A percentile compares a stretch with the other conserved stretches of the same genome.
phyloP scores from a whole-genome alignment of 2,329 filamentous ascomycete species.

The Claviceps paspali region DNA sequence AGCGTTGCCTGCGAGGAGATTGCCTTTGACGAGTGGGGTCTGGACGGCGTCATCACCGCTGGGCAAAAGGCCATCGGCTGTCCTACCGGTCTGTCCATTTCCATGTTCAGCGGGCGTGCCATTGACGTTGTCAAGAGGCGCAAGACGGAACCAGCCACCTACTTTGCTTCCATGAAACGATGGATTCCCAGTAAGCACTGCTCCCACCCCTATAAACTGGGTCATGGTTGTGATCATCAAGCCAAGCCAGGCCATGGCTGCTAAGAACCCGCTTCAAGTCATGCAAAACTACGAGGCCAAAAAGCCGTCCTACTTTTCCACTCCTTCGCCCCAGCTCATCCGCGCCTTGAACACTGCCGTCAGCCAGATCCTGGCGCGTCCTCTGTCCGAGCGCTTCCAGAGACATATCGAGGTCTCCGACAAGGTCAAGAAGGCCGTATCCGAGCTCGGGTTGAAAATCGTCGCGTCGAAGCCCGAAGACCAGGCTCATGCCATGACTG shows the following conservation, averaged over 20 bases:
- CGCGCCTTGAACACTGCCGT: slow-evolving; percentile 85
- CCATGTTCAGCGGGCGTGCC: slow-evolving; percentile 82
- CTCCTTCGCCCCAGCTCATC: slow-evolving; percentile 84
- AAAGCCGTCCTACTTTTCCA: slow-evolving; percentile 96
- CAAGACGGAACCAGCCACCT: slow-evolving; percentile 69
- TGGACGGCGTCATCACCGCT: slow-evolving; percentile 87
- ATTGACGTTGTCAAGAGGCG: slow-evolving; percentile 67
- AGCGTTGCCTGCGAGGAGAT: slow-evolving; percentile 94
- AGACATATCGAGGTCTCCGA: slow-evolving; percentile 66
- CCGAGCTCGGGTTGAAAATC: slow-evolving; percentile 72
- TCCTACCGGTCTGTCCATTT: slow-evolving; percentile 84
- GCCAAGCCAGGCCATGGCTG: neutral
- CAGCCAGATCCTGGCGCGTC: slow-evolving; percentile 67
- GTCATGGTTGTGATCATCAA: too few species aligned
- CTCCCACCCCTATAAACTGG: too few species aligned
- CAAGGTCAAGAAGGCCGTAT: slow-evolving; percentile 71
- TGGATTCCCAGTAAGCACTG: slow-evolving; percentile 65
- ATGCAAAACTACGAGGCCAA: slow-evolving; percentile 99
- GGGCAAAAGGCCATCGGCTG: slow-evolving; percentile 95
- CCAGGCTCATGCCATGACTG: slow-evolving; percentile 96
- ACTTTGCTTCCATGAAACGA: slow-evolving; percentile 95
- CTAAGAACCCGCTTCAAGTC: slow-evolving; percentile 33
- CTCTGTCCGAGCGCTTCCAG: slow-evolving; percentile 70
- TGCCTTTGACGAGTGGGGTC: slow-evolving; percentile 83
- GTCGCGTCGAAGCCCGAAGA: slow-evolving; percentile 73